These are phyloP conservation scores for Ilyonectria robusta DNA, from an alignment of 2,329 filamentous ascomycete genomes.

Conservation along the genomic window DNA sequence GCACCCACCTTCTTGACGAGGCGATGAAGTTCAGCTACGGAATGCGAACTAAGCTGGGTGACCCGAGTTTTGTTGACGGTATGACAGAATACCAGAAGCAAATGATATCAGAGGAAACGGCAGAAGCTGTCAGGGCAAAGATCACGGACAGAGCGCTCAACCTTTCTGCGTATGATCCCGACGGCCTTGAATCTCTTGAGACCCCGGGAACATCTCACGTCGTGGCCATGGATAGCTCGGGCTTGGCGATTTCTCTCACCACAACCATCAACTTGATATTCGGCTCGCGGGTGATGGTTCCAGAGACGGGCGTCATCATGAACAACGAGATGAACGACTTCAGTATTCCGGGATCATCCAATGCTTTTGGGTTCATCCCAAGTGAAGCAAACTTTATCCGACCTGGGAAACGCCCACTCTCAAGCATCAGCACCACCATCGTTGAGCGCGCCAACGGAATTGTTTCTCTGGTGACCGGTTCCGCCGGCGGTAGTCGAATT, in stretches of 20 bases:
- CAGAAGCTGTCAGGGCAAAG: constrained; percentile 65
- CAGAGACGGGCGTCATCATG: constrained; percentile 86
- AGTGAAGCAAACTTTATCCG: constrained; percentile 81
- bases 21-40: constrained; percentile 88
- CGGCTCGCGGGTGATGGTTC: constrained; percentile 81
- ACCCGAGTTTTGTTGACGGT: constrained; percentile 77
- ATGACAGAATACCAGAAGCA: constrained; percentile 74
- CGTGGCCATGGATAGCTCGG: constrained; percentile 76
- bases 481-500: constrained; percentile 87
- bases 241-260: constrained; percentile 82
- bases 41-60: constrained; percentile 79
- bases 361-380: constrained; percentile 84
- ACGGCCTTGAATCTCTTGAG: constrained; percentile 61
- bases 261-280: constrained; percentile 88
- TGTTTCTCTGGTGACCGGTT: constrained; percentile 80
- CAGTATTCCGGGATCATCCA: constrained; percentile 78
- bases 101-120: constrained; percentile 74
- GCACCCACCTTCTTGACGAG: constrained; percentile 86
- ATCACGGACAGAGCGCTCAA: constrained; percentile 60
- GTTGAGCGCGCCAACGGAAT: constrained; percentile 78
- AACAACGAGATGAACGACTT: constrained; percentile 79
- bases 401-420: constrained; percentile 83
- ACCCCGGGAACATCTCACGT: constrained; percentile 80
- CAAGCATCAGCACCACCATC: constrained; percentile 83
- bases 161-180: constrained; percentile 61